Evolutionary conservation across 176 grass and related monocot species (phyloP).

Genomic region (Lolium rigidum): DNA sequence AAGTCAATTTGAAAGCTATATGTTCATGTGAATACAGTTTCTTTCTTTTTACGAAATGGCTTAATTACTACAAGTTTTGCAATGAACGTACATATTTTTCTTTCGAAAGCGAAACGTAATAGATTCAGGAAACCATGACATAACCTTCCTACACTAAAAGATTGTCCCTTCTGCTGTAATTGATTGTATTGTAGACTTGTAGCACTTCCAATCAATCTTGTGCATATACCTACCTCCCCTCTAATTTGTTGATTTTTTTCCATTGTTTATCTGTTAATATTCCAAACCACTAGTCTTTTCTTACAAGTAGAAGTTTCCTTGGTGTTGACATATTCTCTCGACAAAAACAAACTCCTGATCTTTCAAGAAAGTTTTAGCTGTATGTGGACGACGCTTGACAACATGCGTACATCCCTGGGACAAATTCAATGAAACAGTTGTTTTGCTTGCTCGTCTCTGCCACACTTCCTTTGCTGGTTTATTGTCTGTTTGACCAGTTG

Average conservation of each 20-base stretch:
- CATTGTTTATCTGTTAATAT: constrained; percentile 6
- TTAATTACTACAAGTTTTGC: not conserved
- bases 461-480: not conserved
- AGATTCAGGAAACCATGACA: not conserved
- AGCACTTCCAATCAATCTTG: not conserved
- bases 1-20: not conserved
- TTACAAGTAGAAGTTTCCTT: constrained; percentile 32
- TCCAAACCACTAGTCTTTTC: constrained; percentile 34
- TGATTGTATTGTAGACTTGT: constrained; percentile 10
- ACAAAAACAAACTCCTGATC: not conserved
- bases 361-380: not conserved
- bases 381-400: constrained; percentile 10
- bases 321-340: constrained; percentile 27
- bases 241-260: not conserved
- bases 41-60: not conserved
- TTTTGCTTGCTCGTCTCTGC: not conserved
- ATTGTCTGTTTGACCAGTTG: not conserved
- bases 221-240: not conserved
- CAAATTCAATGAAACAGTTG: constrained; percentile 35
- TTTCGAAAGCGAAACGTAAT: not conserved
- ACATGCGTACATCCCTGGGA: not conserved
- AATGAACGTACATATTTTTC: not conserved
- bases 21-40: not conserved
- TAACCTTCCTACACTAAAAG: not conserved
- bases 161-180: not conserved